Evolutionary conservation across 176 grass and related monocot species (phyloP).

Genomic region (Musa troglodytarum): DNA sequence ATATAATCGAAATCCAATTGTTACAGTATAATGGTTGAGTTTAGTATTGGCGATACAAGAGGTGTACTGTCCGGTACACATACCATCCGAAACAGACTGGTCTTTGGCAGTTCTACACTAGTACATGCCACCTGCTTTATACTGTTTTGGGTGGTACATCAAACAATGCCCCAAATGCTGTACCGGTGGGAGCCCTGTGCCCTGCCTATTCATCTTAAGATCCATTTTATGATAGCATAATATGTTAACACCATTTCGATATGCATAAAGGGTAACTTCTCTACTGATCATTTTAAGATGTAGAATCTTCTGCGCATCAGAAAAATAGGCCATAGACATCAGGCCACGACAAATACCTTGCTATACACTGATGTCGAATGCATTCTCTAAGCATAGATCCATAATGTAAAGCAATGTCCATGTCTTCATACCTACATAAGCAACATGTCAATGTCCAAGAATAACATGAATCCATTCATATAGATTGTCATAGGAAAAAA

Average conservation of each 20-base stretch:
- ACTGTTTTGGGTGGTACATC: no score
- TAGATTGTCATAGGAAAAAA: background rate
- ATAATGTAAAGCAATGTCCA: conserved; percentile 54
- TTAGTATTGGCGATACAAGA: no score
- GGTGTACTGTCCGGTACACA: no score
- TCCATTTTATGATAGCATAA: background rate
- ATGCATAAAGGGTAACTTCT: background rate
- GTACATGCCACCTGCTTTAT: no score
- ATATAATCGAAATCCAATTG: no score
- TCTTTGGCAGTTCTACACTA: no score
- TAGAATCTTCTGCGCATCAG: background rate
- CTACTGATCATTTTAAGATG: background rate
- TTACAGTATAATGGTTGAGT: no score
- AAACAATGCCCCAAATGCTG: no score
- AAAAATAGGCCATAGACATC: background rate
- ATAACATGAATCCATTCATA: background rate
- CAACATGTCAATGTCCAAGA: background rate
- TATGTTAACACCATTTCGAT: no score
- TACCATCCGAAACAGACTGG: no score
- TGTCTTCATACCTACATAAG: conserved; percentile 39
- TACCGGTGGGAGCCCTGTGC: no score
- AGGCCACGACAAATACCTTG: conserved; percentile 26
- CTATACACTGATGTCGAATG: conserved; percentile 53
- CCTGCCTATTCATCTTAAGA: background rate
- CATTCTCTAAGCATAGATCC: conserved; percentile 47